A percentile compares a stretch with the other conserved stretches of the same genome.
Evolutionary conservation across 805 yeast genomes (phyloP).

Genomic region (Zygosaccharomyces gambellarensis): DNA sequence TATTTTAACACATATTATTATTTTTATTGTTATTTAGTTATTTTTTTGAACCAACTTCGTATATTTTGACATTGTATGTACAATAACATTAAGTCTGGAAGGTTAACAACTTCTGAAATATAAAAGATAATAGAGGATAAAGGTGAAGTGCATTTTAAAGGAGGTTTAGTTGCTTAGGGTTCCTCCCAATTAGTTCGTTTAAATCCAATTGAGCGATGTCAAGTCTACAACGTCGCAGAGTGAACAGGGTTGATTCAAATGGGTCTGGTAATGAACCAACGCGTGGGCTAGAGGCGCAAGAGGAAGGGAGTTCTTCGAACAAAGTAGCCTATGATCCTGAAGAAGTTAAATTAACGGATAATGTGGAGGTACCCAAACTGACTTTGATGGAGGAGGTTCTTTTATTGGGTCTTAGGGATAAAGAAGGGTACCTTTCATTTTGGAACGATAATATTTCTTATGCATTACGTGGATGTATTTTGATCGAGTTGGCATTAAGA

Average conservation of each 20-base stretch:
- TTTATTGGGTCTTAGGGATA: conserved; percentile 87
- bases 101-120: not conserved
- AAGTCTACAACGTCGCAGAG: conserved; percentile 75
- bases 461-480: conserved; percentile 89
- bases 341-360: conserved; percentile 39
- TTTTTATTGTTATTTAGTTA: not conserved
- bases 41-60: not conserved
- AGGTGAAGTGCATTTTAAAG: not conserved
- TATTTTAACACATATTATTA: not conserved
- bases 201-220: conserved; percentile 36
- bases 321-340: conserved; percentile 79
- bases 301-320: conserved; percentile 40
- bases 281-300: conserved; percentile 20
- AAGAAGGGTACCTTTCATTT: conserved; percentile 92
- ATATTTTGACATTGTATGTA: not conserved
- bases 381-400: conserved; percentile 96
- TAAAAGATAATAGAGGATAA: not conserved
- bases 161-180: not conserved
- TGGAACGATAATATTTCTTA: conserved; percentile 98
- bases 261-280: conserved; percentile 8
- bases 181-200: not conserved
- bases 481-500: conserved; percentile 87
- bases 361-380: conserved; percentile 55
- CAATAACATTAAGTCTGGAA: not conserved
- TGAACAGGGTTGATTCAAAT: conserved; percentile 39